Conservation (phyloP, 2,329 filamentous ascomycete genomes). For the Pestalotiopsis sp. region DNA sequence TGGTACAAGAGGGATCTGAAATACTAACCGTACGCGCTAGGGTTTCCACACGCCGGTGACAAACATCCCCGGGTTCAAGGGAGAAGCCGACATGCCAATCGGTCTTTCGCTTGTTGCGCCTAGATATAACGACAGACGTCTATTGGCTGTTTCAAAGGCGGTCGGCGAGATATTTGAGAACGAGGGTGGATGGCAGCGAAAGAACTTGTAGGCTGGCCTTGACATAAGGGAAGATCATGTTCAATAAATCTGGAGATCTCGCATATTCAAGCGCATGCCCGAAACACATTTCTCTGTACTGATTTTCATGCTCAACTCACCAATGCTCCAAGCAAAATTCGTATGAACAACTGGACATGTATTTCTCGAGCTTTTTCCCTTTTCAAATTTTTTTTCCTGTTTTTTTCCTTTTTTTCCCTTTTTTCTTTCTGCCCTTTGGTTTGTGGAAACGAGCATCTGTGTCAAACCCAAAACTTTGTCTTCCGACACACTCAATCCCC, state of each 20-base stretch:
- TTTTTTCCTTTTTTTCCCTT: too few relatives aligned
- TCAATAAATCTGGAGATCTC: background rate
- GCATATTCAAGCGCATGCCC: too few relatives aligned
- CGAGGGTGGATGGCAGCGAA: conserved; percentile 36
- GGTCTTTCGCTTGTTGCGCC: conserved; percentile 56
- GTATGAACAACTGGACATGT: too few relatives aligned
- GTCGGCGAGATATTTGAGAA: conserved; percentile 42
- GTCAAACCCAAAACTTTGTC: too few relatives aligned
- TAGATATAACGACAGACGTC: conserved; percentile 44
- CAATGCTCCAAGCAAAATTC: too few relatives aligned
- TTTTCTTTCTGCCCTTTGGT: too few relatives aligned
- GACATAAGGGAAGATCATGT: background rate
- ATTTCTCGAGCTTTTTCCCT: too few relatives aligned
- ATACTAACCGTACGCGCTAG: conserved; percentile 22
- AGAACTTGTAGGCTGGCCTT: background rate
- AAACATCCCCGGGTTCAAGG: conserved; percentile 66
- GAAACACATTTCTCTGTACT: too few relatives aligned
- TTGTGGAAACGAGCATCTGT: too few relatives aligned
- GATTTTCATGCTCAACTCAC: too few relatives aligned
- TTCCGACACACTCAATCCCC: too few relatives aligned
- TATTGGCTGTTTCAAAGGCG: conserved; percentile 40
- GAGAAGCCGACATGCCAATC: conserved; percentile 59
- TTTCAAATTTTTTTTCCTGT: too few relatives aligned
- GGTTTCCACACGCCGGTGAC: conserved; percentile 62
- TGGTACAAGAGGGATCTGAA: background rate